phyloP scores from a whole-genome alignment of 192 early-diverging fungal genomes.

The Phycomyces nitens region DNA sequence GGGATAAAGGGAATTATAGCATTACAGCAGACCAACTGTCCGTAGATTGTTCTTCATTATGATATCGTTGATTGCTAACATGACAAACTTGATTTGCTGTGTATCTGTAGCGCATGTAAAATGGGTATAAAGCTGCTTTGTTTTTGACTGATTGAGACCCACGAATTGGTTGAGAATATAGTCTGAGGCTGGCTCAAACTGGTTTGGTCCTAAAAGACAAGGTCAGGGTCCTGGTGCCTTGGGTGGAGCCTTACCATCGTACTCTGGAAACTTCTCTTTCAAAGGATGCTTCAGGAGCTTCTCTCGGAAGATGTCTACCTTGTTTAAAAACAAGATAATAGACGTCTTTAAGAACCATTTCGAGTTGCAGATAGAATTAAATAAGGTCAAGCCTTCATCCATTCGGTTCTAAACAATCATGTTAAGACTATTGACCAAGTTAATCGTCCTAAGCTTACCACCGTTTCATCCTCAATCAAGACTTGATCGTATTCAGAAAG shows the following conservation, averaged over 20 bases:
- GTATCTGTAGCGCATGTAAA: conserved; percentile 83
- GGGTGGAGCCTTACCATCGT: conserved; percentile 46
- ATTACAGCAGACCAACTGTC: conserved; percentile 67
- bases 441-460: conserved; percentile 54
- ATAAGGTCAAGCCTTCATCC: conserved; percentile 92
- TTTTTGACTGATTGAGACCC: conserved; percentile 63
- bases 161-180: conserved; percentile 77
- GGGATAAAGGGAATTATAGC: neutral
- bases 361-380: conserved; percentile 95
- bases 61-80: conserved; percentile 82
- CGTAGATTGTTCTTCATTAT: conserved; percentile 79
- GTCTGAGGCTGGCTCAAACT: conserved; percentile 68
- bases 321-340: conserved; percentile 96
- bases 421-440: too few relatives aligned
- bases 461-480: conserved; percentile 90
- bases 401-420: conserved; percentile 72
- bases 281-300: conserved; percentile 82
- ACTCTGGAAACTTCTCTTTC: conserved; percentile 86
- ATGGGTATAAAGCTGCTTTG: conserved; percentile 79
- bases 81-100: conserved; percentile 78
- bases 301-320: conserved; percentile 92
- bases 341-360: conserved; percentile 94
- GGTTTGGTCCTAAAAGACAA: conserved; percentile 49
- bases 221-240: too few relatives aligned
- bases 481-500: conserved; percentile 95